A percentile compares a stretch with the other conserved stretches of the same genome.
Conservation (phyloP, 495 filamentous ascomycete species). For the Xylaria grammica region DNA sequence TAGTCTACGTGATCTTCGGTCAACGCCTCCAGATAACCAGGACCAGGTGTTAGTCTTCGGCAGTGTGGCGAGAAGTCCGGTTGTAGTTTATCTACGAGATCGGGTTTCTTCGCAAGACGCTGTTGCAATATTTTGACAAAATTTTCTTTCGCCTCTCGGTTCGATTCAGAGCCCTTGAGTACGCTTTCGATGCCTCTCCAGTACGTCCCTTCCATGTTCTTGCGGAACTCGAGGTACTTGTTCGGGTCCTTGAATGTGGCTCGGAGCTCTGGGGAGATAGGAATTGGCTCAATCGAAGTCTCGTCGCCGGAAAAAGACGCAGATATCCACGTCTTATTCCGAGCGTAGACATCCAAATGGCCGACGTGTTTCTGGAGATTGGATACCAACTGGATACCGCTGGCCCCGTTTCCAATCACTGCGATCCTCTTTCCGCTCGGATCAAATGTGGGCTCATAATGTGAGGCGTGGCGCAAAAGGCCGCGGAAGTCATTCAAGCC, state of each 20-base stretch:
- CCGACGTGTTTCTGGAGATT: slow-evolving; percentile 58
- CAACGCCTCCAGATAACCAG: slow-evolving; percentile 74
- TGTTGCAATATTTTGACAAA: slow-evolving; percentile 60
- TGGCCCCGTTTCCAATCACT: slow-evolving; percentile 66
- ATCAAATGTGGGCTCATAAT: slow-evolving; percentile 60
- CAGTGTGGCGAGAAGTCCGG: slow-evolving; percentile 73
- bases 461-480: slow-evolving; percentile 55
- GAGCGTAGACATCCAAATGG: slow-evolving; percentile 66
- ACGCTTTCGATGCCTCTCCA: slow-evolving; percentile 62
- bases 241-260: slow-evolving; percentile 48
- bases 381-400: slow-evolving; percentile 63
- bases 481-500: slow-evolving; percentile 63
- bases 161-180: slow-evolving; percentile 60
- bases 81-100: slow-evolving; percentile 58
- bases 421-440: slow-evolving; percentile 52
- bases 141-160: slow-evolving; percentile 50
- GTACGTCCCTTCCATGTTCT: slow-evolving; percentile 60
- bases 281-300: slow-evolving; percentile 50
- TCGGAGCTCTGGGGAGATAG: slow-evolving; percentile 55
- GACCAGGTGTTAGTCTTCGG: slow-evolving; percentile 72
- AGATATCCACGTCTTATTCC: slow-evolving; percentile 73
- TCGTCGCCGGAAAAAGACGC: slow-evolving; percentile 51
- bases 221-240: slow-evolving; percentile 48
- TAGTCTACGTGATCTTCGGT: slow-evolving; percentile 66
- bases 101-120: slow-evolving; percentile 58